Base-by-base conservation (phyloP, 257 asterid genomes). In the Capsicum chinense region DNA sequence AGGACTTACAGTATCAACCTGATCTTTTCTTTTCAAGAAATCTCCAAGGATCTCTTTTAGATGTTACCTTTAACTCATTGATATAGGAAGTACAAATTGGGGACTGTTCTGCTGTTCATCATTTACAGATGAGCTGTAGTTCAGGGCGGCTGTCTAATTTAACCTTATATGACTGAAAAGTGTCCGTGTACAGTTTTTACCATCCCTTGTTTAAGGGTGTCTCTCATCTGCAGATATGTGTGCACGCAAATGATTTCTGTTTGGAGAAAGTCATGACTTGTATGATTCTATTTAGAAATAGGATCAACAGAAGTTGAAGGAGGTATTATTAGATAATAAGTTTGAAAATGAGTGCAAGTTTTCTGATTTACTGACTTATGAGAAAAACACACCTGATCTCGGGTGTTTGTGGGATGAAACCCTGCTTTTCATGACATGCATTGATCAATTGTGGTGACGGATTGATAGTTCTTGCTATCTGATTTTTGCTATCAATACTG, bases 391-490 rank as follows among this genome's bases (percentile, higher is more conserved):
- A 52, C 6, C 21, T 52, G 47, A 76, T 76, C 58, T 76, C 47
- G 26, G 81, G 19, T 19, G 42, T 76, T 52, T 76, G 21, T 76
- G 81, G 63, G 21, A 52, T 21, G 81, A 52, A 76, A 52, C 17
- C 56, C 63, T 21, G 81, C 48, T 76, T 52, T 16, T 21, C 63
- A 50, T 76, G 63, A 26, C 21, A 52, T 76, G 63, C 81, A 52
- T 52, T 52, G 48, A 54, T 76, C n/a, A 76, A 52, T 76, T 76
- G 81, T 14, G 44, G 47, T 76, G 37, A 50, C 21, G 2, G 26
- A 26, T 76, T 76, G 81, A 13, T 76, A 76, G 63, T 76, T 76
- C 63, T 52, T 74, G 80, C 80, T 74, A 74, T 73, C 60, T 74
- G 60, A 74, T 19, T 44, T 74, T 48, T 48, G 44, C 42, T 74